Evolutionary conservation across 2,329 filamentous ascomycete genomes (phyloP), one percentile per base, ranked within the genome.

Genomic region (Teratosphaeria destructans): DNA sequence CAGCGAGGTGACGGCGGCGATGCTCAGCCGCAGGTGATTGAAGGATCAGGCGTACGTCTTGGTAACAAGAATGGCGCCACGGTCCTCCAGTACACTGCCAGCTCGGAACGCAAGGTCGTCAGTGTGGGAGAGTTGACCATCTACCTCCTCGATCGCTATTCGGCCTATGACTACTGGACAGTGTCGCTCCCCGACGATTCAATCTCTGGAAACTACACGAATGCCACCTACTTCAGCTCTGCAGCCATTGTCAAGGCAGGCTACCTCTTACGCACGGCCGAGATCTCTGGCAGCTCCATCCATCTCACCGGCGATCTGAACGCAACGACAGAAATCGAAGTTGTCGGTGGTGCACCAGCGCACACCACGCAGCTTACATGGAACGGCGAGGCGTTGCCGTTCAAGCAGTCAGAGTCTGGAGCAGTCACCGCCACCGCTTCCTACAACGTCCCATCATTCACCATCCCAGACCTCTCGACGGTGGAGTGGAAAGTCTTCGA

Each of bases 231-330:
- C 47, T 66, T 66, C 5, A 71, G 69, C 11, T 74, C 73, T 39
- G 70, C 72, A n/a, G 79, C 73, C 5, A 77, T 87, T 19, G 84
- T 89, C 49, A 82, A 85, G 61, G 85, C 81, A 0, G 82, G 83
- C 10, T 87, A 89, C 66, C 77, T 89, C 0, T 69, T 88, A 39
- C 81, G 87, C 6, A 83, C 80, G 0, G 85, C 85, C 11, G 58
- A 78, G 2, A 70, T 86, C 1, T 66, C 80, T 5, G 82, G 79
- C 1, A 75, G 74, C n/a, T 78, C 79, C 1, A 76, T 93, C 4
- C 77, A 81, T 12, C 71, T 93, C 2, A 82, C 81, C 3, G 89
- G 86, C 3, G 89, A 94, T 66, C 79, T 92, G 62, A 92, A 93
- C 65, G 72, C 78, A 0, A 90, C 87, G 0, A 85, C 85, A 0